phyloP scores from a whole-genome alignment of 2,329 filamentous ascomycete species.

The Xylariaceae sp. region DNA sequence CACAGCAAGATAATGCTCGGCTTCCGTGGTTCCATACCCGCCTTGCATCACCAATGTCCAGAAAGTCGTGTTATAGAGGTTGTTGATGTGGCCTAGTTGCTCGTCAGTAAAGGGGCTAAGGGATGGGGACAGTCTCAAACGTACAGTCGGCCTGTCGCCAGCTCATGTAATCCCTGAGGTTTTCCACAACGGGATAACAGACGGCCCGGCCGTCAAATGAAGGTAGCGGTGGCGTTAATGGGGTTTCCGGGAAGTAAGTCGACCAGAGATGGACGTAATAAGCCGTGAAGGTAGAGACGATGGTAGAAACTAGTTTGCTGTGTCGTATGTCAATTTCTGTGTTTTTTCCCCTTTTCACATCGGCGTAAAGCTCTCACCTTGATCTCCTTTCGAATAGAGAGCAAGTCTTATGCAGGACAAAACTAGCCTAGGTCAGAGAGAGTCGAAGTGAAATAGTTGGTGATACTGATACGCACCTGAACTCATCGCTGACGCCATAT shows the following conservation, averaged over 20 bases:
- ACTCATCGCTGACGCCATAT: constrained; percentile 95
- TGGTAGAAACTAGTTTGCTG: constrained; percentile 85
- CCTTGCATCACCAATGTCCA: constrained; percentile 81
- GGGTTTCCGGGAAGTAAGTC: constrained; percentile 64
- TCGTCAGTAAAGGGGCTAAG: constrained; percentile 14
- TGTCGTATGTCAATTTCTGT: constrained; percentile 4
- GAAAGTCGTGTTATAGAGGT: constrained; percentile 96
- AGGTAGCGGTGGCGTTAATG: constrained; percentile 68
- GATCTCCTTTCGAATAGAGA: constrained; percentile 79
- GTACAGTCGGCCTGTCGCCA: constrained; percentile 96
- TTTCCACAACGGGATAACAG: constrained; percentile 74
- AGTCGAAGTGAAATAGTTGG: not conserved
- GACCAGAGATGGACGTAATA: constrained; percentile 84
- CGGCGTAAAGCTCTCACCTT: constrained; percentile 47
- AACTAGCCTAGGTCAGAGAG: constrained; percentile 47
- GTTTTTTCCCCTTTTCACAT: not conserved
- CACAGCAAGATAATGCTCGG: constrained; percentile 74
- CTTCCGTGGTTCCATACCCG: constrained; percentile 68
- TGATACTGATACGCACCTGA: constrained; percentile 48
- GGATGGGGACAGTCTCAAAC: constrained; percentile 24
- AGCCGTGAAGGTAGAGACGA: constrained; percentile 89
- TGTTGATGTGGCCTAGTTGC: constrained; percentile 85
- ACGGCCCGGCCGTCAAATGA: constrained; percentile 92
- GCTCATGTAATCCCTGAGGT: constrained; percentile 89
- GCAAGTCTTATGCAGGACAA: constrained; percentile 80